Percentiles rank a stretch among this genome's conserved stretches.
Conservation (phyloP, 2,329 filamentous ascomycete species). For the Talaromyces sp. region DNA sequence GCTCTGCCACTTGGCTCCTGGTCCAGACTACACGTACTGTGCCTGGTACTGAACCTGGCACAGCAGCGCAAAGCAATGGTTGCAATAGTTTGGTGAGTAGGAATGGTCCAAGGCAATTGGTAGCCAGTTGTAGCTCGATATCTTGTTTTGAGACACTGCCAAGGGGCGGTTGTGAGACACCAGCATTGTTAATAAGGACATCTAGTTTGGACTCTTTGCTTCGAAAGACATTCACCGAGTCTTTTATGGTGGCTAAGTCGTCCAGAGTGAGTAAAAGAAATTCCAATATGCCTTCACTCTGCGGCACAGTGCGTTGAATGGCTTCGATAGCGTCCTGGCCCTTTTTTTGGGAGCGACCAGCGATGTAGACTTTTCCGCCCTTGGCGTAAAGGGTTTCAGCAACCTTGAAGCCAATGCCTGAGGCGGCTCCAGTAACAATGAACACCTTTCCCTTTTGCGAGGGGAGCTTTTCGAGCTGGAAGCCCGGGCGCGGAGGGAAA, state of each 20-base stretch:
- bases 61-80: constrained; percentile 30
- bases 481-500: neutral
- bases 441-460: constrained; percentile 32
- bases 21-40: constrained; percentile 34
- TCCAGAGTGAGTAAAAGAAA: constrained; percentile 40
- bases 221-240: constrained; percentile 30
- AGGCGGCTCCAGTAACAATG: constrained; percentile 46
- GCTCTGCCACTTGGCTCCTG: constrained; percentile 25
- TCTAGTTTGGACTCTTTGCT: constrained; percentile 34
- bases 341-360: constrained; percentile 45
- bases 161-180: constrained; percentile 27
- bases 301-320: constrained; percentile 36
- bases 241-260: constrained; percentile 20
- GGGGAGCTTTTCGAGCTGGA: neutral
- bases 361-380: constrained; percentile 52
- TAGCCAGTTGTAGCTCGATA: constrained; percentile 35
- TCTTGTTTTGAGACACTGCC: constrained; percentile 25
- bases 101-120: constrained; percentile 35
- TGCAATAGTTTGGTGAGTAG: constrained; percentile 32
- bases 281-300: constrained; percentile 38
- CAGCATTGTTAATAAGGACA: constrained; percentile 42
- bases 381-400: constrained; percentile 50
- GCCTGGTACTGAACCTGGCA: constrained; percentile 17
- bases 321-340: constrained; percentile 39
- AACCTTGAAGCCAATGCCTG: constrained; percentile 41